Base-by-base conservation (phyloP, 225 moss, liverwort and hornwort species). In the Bryoerythrophyllum caledonicum region DNA sequence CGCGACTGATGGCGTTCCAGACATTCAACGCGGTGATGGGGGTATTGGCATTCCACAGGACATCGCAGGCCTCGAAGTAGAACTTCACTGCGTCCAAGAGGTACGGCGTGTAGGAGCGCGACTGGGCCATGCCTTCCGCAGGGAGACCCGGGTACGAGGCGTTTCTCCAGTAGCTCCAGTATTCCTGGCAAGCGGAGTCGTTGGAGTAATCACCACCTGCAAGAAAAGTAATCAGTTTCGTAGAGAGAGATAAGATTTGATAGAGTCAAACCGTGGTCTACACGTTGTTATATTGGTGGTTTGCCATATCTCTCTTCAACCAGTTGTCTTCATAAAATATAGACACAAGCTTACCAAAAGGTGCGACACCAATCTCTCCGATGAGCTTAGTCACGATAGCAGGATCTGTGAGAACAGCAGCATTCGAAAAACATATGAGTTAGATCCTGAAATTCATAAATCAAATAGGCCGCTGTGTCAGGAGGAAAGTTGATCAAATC, bases 101-200 rank as follows among this genome's bases (percentile, higher is more conserved):
- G 71, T 95, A 95, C 28, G 93, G 95, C 27, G 93, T 89, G 54
- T 95, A 95, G 52, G 93, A 93, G 34, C 93, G 87, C 74, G 95
- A 91, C 76, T 85, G 80, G 60, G 87, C 79, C 24, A 81, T 63
- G 43, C 91, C 91, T 35, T 83, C 41, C 54, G 75, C 57, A 17
- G 91, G 95, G 37, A 88, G 83, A 56, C 95, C 93, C 32, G 88
- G 90, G 57, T 91, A 90, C 4, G 71, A 74, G 70, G 80, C 77
- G n/a, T 59, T 65, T 78, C 88, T 70, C 95, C 91, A 95, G 65
- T 93, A 78, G 48, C 35, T 80, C 74, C 85, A 95, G 68, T 90
- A 95, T 27, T 77, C 84, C 60, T 75, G 68, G 49, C 95, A 95
- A 37, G 58, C 62, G 52, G 90, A 85, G 41, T 79, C 76, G 7